These are phyloP conservation scores for Scedosporium aurantiacum DNA, from an alignment of 2,329 filamentous ascomycete species.

Conservation along the genomic window DNA sequence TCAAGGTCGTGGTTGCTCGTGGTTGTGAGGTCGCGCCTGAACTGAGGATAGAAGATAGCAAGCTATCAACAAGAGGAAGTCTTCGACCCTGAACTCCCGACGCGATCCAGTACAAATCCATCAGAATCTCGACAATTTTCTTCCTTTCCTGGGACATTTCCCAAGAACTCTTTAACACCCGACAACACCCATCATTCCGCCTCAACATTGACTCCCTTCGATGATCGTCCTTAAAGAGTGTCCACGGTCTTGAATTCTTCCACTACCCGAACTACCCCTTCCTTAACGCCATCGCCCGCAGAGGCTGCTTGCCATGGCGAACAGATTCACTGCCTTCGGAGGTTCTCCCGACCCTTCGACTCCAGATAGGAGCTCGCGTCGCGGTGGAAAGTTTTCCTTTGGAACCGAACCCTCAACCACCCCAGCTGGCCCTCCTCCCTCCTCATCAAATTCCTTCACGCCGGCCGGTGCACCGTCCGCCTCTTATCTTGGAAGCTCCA, in stretches of 20 bases:
- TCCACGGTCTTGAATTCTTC: background rate
- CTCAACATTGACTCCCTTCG: background rate
- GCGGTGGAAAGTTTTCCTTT: conserved; percentile 20
- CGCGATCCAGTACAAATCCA: background rate
- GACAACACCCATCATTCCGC: no score
- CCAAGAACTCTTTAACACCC: no score
- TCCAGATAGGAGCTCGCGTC: conserved; percentile 23
- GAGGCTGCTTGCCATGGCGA: conserved; percentile 22
- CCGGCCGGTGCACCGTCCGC: conserved; percentile 44
- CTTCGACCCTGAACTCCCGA: background rate
- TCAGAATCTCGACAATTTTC: no score
- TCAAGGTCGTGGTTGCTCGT: background rate
- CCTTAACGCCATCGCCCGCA: background rate
- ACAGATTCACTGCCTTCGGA: conserved; percentile 30
- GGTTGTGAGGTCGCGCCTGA: background rate
- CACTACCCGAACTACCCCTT: background rate
- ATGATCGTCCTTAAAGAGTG: background rate
- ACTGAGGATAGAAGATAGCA: background rate
- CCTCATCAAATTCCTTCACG: conserved; percentile 43
- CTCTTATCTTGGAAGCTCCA: conserved; percentile 43
- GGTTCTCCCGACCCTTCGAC: conserved; percentile 36
- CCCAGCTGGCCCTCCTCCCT: conserved; percentile 39
- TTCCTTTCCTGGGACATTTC: no score
- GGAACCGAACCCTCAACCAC: conserved; percentile 40
- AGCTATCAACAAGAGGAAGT: background rate